These are phyloP conservation scores for Staphylotrichum longicolle DNA, from an alignment of 495 filamentous ascomycete genomes.

Conservation along the genomic window DNA sequence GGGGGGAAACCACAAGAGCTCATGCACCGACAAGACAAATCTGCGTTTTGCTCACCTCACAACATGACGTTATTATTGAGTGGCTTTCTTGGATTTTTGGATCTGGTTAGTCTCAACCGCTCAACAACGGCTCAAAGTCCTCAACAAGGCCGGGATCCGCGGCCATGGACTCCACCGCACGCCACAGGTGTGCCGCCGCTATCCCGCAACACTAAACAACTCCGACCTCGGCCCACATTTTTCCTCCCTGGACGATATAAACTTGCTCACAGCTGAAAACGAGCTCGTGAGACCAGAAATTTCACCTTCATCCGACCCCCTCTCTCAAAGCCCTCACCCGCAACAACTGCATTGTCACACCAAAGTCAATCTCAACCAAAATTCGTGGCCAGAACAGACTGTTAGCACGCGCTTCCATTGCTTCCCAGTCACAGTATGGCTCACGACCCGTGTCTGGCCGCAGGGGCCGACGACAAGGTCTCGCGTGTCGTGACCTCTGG, in stretches of 20 bases:
- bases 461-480: conserved; percentile 32
- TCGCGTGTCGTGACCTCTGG: conserved; percentile 14
- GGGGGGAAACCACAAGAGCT: too few relatives aligned
- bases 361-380: not conserved
- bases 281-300: not conserved
- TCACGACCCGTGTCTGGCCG: conserved; percentile 18
- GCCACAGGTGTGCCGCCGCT: too few relatives aligned
- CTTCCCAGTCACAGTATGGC: conserved; percentile 51
- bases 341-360: not conserved
- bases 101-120: not conserved
- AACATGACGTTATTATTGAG: not conserved
- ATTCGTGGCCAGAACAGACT: conserved; percentile 39
- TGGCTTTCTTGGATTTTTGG: too few relatives aligned
- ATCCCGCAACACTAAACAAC: not conserved
- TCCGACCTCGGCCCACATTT: conserved; percentile 28
- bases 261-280: not conserved
- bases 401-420: conserved; percentile 54
- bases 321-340: not conserved
- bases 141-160: conserved; percentile 7
- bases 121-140: conserved; percentile 12
- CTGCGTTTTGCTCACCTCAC: not conserved
- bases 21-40: too few relatives aligned
- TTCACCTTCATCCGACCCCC: not conserved
- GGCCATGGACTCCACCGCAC: not conserved
- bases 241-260: not conserved